Evolutionary conservation across 2,329 filamentous ascomycete genomes (phyloP).

Genomic region (Echinosphaeria canescens): DNA sequence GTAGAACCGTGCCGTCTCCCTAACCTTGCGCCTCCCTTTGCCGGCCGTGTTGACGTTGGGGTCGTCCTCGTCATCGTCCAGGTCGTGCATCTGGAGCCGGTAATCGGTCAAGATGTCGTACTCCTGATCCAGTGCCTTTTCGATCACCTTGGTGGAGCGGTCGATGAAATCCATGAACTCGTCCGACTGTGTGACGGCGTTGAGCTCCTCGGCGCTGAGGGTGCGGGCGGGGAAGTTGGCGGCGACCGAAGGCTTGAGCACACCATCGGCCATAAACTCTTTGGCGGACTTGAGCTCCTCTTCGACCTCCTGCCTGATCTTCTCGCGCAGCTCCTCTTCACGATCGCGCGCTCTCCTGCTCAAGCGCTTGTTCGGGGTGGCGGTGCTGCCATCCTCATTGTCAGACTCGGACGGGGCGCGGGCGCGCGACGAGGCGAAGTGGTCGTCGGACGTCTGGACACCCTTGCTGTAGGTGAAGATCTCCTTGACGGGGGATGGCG

Average conservation of each 20-base stretch:
- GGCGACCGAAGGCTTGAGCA: slow-evolving; percentile 15
- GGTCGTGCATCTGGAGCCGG: slow-evolving; percentile 53
- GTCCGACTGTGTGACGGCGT: slow-evolving; percentile 75
- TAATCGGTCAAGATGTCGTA: slow-evolving; percentile 96
- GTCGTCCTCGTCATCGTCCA: slow-evolving; percentile 69
- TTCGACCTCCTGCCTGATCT: slow-evolving; percentile 74
- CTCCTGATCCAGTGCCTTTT: slow-evolving; percentile 83
- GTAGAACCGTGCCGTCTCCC: slow-evolving; percentile 82
- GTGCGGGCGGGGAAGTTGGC: slow-evolving; percentile 57
- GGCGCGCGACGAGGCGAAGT: slow-evolving; percentile 28
- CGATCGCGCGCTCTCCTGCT: slow-evolving; percentile 62
- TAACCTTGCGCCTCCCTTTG: slow-evolving; percentile 53
- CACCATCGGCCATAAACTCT: slow-evolving; percentile 30
- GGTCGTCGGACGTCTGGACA: slow-evolving; percentile 72
- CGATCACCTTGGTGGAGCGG: slow-evolving; percentile 88
- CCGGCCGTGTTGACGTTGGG: slow-evolving; percentile 47
- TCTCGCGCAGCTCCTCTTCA: slow-evolving; percentile 76
- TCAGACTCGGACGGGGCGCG: slow-evolving; percentile 39
- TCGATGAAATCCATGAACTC: slow-evolving; percentile 95
- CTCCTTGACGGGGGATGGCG: slow-evolving; percentile 57
- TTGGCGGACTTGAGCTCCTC: slow-evolving; percentile 66
- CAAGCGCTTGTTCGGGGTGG: slow-evolving; percentile 47
- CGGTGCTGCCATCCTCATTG: slow-evolving; percentile 30
- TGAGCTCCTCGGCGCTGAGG: slow-evolving; percentile 66
- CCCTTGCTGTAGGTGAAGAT: slow-evolving; percentile 94